phyloP scores from a whole-genome alignment of 2,329 filamentous ascomycete genomes.

The Ilyonectria robusta region DNA sequence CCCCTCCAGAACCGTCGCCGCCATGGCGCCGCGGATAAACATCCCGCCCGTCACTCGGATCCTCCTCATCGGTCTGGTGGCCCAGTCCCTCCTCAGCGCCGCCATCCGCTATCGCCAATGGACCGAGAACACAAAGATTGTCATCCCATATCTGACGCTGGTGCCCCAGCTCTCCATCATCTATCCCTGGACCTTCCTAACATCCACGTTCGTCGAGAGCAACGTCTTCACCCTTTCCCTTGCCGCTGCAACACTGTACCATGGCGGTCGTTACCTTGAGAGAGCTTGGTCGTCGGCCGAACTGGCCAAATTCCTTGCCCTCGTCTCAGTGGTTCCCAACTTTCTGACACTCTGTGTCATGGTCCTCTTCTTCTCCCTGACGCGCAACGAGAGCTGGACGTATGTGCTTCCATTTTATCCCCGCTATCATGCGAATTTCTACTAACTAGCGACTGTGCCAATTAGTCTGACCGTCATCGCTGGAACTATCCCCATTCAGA shows the following conservation, averaged over 20 bases:
- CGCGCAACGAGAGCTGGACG: constrained; percentile 77
- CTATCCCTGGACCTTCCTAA: constrained; percentile 94
- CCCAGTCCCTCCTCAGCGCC: constrained; percentile 87
- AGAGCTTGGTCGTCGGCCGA: constrained; percentile 94
- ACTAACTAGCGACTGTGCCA: constrained; percentile 21
- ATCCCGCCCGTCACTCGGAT: constrained; percentile 92
- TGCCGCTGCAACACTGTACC: constrained; percentile 84
- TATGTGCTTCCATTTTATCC: constrained; percentile 60
- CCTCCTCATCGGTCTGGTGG: constrained; percentile 80
- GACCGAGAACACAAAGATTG: constrained; percentile 73
- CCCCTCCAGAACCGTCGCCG: constrained; percentile 44
- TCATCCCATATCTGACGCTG: constrained; percentile 89
- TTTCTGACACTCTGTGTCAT: constrained; percentile 80
- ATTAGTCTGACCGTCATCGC: constrained; percentile 83
- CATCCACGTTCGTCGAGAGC: constrained; percentile 90
- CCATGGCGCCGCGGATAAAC: constrained; percentile 87
- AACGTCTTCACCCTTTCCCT: constrained; percentile 90
- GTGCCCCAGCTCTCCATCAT: constrained; percentile 86
- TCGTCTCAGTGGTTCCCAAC: constrained; percentile 86
- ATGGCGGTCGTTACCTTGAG: constrained; percentile 95
- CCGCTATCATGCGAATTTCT: neutral
- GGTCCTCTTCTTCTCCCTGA: constrained; percentile 80
- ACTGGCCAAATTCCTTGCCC: constrained; percentile 89
- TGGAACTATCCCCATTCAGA: constrained; percentile 90
- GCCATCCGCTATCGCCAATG: constrained; percentile 81